Conservation (phyloP, 2,329 filamentous ascomycete species). For the Hypoxylon sp. region DNA sequence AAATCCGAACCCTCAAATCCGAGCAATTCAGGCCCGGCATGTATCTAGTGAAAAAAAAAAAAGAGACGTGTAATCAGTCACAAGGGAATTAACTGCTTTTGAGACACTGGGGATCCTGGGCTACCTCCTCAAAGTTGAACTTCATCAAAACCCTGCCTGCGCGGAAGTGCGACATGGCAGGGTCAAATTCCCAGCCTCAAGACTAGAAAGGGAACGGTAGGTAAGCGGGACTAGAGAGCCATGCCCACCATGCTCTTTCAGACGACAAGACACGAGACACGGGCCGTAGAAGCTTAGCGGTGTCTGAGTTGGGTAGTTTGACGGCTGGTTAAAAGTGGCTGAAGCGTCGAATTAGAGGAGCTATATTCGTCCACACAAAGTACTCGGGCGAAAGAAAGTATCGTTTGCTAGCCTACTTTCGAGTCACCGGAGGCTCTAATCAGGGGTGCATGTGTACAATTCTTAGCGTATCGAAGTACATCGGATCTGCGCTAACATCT, state of each 20-base stretch:
- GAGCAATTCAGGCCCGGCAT: slow-evolving; percentile 18
- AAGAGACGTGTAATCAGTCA: slow-evolving; percentile 21
- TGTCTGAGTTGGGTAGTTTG: slow-evolving; percentile 5
- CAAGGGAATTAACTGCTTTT: slow-evolving; percentile 25
- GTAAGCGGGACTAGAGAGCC: not conserved
- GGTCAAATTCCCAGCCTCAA: slow-evolving; percentile 27
- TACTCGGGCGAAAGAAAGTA: slow-evolving; percentile 6
- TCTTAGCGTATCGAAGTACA: not conserved
- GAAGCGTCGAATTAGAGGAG: slow-evolving; percentile 8
- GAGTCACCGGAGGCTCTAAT: not conserved
- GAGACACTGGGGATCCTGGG: slow-evolving; percentile 21
- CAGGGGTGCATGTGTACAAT: slow-evolving; percentile 2
- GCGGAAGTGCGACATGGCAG: slow-evolving; percentile 23
- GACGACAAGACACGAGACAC: slow-evolving; percentile 4
- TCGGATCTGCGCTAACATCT: slow-evolving; percentile 1
- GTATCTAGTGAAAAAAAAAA: slow-evolving; percentile 23
- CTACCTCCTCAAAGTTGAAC: slow-evolving; percentile 15
- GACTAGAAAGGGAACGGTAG: slow-evolving; percentile 7
- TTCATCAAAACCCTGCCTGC: slow-evolving; percentile 17
- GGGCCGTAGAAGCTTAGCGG: not conserved
- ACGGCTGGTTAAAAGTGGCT: slow-evolving; percentile 16
- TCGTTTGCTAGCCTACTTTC: slow-evolving; percentile 3
- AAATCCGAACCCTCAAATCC: slow-evolving; percentile 20
- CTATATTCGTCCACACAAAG: not conserved
- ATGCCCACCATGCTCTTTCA: not conserved